Conservation (phyloP, 2,329 filamentous ascomycete species). For the Cadophora sp. region DNA sequence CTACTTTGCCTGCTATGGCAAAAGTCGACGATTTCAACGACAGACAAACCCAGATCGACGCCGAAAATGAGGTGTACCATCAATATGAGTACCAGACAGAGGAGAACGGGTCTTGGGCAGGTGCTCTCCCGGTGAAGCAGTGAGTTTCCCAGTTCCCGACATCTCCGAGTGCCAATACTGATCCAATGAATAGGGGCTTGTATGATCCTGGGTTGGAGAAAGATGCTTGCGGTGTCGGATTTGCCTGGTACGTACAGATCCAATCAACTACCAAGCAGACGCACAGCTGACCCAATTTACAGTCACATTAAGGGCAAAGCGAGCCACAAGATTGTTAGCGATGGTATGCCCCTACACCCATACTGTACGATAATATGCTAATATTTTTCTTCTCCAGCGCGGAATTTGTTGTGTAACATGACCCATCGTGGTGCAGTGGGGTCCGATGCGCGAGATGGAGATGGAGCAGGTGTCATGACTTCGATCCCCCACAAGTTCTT, state of each 20-base stretch:
- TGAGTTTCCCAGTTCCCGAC: slow-evolving; percentile 46
- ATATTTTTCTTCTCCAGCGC: slow-evolving; percentile 61
- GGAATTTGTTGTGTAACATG: slow-evolving; percentile 98
- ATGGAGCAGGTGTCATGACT: slow-evolving; percentile 99
- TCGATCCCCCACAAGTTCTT: slow-evolving; percentile 99
- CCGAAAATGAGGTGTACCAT: slow-evolving; percentile 65
- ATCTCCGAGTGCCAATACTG: slow-evolving; percentile 10
- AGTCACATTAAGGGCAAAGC: slow-evolving; percentile 97
- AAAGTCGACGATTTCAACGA: slow-evolving; percentile 71
- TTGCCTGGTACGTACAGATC: slow-evolving; percentile 78
- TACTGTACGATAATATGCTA: slow-evolving; percentile 38
- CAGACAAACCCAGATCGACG: slow-evolving; percentile 67
- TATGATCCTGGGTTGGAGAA: slow-evolving; percentile 97
- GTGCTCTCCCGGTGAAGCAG: slow-evolving; percentile 95
- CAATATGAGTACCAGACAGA: slow-evolving; percentile 88
- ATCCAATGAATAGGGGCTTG: slow-evolving; percentile 65
- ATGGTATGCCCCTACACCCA: slow-evolving; percentile 67
- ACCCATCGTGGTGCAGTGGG: slow-evolving; percentile 98
- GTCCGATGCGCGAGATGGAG: slow-evolving; percentile 96
- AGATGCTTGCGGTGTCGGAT: slow-evolving; percentile 99
- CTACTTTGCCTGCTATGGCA: slow-evolving; percentile 71
- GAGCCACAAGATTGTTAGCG: slow-evolving; percentile 98
- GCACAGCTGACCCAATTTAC: slow-evolving; percentile 37
- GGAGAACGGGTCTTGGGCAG: slow-evolving; percentile 89
- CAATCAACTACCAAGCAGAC: neutral